A percentile compares a stretch with the other conserved stretches of the same genome.
Conservation (phyloP, 192 early-diverging fungal genomes). For the Chytriomyces hyalinus region DNA sequence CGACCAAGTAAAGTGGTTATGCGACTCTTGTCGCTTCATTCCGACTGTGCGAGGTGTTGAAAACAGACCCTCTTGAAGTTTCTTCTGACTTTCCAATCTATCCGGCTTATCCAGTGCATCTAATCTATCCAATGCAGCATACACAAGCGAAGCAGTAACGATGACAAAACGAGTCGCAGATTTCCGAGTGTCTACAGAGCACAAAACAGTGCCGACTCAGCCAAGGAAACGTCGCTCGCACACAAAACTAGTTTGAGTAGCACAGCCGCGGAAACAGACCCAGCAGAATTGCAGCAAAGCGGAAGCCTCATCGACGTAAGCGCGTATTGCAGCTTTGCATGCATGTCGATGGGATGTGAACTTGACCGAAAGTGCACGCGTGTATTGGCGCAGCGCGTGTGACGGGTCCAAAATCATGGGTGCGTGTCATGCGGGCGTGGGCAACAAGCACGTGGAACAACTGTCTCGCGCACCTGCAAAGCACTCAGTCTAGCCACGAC, state of each 20-base stretch:
- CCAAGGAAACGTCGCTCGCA: neutral
- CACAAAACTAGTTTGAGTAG: neutral
- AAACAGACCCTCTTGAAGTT: no score
- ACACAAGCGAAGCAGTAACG: no score
- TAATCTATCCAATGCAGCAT: no score
- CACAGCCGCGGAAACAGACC: neutral
- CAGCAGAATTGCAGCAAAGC: neutral
- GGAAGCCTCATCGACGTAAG: neutral
- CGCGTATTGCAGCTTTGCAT: neutral
- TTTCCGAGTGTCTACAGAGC: no score
- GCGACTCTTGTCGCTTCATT: no score
- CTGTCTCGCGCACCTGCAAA: neutral
- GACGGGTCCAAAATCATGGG: neutral
- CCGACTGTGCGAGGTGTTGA: no score
- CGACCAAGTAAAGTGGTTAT: no score
- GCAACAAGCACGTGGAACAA: constrained; percentile 12
- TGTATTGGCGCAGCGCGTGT: neutral
- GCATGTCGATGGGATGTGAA: constrained; percentile 11
- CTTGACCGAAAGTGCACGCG: neutral
- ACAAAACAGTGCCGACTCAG: no score
- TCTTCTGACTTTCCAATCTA: no score
- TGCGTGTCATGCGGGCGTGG: neutral
- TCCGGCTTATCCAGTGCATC: no score
- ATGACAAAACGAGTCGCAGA: no score
- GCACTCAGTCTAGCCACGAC: neutral